Conservation (phyloP, 2,329 filamentous ascomycete genomes). For the Pleoardoris graminearum region DNA sequence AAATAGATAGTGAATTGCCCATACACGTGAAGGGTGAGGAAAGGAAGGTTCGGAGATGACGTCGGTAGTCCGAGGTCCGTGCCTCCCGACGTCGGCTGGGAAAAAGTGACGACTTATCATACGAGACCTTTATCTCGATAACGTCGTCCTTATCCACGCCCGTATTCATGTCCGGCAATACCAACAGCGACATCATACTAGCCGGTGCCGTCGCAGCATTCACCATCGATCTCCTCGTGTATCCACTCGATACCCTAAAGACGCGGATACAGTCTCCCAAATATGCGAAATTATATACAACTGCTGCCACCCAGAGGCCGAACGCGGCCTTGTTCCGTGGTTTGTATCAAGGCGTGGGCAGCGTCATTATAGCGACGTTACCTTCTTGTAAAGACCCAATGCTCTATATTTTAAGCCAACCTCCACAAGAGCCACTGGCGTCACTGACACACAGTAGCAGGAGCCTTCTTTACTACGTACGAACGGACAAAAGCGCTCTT, state of each 20-base stretch:
- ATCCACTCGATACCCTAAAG: slow-evolving; percentile 88
- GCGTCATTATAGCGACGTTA: slow-evolving; percentile 82
- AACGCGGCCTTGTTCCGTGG: slow-evolving; percentile 67
- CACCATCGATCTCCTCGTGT: slow-evolving; percentile 81
- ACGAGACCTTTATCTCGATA: background rate
- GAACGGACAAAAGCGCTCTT: slow-evolving; percentile 73
- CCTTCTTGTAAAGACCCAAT: slow-evolving; percentile 66
- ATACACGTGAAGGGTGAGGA: background rate
- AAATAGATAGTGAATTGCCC: slow-evolving; percentile 5
- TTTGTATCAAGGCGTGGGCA: slow-evolving; percentile 85
- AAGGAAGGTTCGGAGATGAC: slow-evolving; percentile 15
- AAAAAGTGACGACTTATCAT: background rate
- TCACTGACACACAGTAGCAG: slow-evolving; percentile 56
- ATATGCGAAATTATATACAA: slow-evolving; percentile 68
- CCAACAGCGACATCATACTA: slow-evolving; percentile 59
- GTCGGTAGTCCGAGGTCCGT: slow-evolving; percentile 18
- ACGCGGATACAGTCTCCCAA: slow-evolving; percentile 80
- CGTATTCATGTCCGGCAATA: slow-evolving; percentile 38
- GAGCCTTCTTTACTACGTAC: slow-evolving; percentile 88
- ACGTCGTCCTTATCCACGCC: background rate
- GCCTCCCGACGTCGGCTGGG: slow-evolving; percentile 14
- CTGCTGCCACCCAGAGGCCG: slow-evolving; percentile 59
- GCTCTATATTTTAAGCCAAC: background rate
- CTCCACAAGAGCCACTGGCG: background rate
- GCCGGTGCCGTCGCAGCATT: slow-evolving; percentile 83